Evolutionary conservation across 176 grass and related monocot species (phyloP), one percentile per base, ranked within the genome.

Genomic region (Oryza meyeriana): DNA sequence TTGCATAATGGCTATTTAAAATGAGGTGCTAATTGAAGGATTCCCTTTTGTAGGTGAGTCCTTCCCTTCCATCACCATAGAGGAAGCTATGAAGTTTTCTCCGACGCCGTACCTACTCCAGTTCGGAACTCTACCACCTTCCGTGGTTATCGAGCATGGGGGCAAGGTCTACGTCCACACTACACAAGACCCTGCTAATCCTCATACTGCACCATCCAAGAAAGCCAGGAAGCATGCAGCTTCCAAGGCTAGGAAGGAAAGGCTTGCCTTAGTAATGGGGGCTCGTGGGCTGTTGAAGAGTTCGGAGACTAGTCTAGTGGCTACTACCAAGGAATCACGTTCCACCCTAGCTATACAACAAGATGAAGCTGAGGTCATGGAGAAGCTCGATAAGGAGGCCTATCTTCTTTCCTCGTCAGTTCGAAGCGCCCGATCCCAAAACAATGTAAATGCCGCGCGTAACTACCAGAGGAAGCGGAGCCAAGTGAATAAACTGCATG

Each of bases 1-100:
- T 9, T 38, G 1, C 1, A 10, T 9, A 38, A 38, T 38, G 8
- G 36, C 7, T 44, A 44, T 44, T 3, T 44, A 26, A 26, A 41
- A 26, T 11, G 26, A 18, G 2, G 8, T 32, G 48, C 63, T 79
- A 52, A 68, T 8, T 1, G 30, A 80, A 11, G 45, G 64, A 69
- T 80, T 69, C 64, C 65, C 45, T 57, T 35, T 20, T 38, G n/a
- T 29, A 79, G 76, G 76, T 14, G 61, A 65, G 27, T 79, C 76
- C 61, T 79, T 66, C 61, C 61, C 26, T 0, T 10, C 17, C 17
- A 14, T 79, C 45, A 69, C 65, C n/a, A 1, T 27, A 0, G 45
- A 65, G 10, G 39, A 79, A 28, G 78, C 78, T 2, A 70, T 26
- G 32, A 70, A 10, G 1, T 52, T 33, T 5, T 3, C 38, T 6